Evolutionary conservation across 2,329 filamentous ascomycete genomes (phyloP), one percentile per base, ranked within the genome.

Genomic region (Diplodia mutila): DNA sequence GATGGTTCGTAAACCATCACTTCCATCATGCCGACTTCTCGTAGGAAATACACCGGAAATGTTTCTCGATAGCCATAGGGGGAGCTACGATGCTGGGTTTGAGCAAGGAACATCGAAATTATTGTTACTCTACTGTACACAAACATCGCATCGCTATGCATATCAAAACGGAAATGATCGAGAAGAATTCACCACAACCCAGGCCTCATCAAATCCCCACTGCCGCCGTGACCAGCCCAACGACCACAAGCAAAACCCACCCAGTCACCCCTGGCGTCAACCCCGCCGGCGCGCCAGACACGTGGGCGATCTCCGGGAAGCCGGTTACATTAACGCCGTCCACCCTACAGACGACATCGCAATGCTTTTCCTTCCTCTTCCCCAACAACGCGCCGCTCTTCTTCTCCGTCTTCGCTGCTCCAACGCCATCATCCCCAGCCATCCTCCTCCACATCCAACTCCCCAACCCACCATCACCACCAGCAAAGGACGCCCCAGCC

Each of bases 291-390:
- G 29, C 65, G 6, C 16, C 27, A 23, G 69, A 71, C 21, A 73
- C 70, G 39, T 70, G 71, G 39, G 74, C 73, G 61, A 79, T 70
- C 72, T 80, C 78, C 1, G 78, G 78, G 9, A 72, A 75, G 6
- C 78, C 78, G 12, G 73, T 46, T 37, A 73, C 59, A 70, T 75
- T 71, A 0, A 79, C 77, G 14, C 72, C 76, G 67, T 80, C 78
- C 37, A 80, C 75, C 69, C 75, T 76, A 69, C 78, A 80, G 1
- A 79, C 76, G 12, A 75, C 74, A n/a, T 59, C 53, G 32, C 65
- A 67, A 21, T 75, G 71, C 67, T 73, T 72, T 66, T 69, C 70
- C 49, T 51, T 69, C 55, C 65, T 65, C 70, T 68, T 70, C 67
- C 71, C 70, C 48, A 71, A 39, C 6, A 25, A 8, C 14, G n/a